These are phyloP conservation scores for Sordaria brevicollis DNA, from an alignment of 495 filamentous ascomycete genomes.

Conservation along the genomic window DNA sequence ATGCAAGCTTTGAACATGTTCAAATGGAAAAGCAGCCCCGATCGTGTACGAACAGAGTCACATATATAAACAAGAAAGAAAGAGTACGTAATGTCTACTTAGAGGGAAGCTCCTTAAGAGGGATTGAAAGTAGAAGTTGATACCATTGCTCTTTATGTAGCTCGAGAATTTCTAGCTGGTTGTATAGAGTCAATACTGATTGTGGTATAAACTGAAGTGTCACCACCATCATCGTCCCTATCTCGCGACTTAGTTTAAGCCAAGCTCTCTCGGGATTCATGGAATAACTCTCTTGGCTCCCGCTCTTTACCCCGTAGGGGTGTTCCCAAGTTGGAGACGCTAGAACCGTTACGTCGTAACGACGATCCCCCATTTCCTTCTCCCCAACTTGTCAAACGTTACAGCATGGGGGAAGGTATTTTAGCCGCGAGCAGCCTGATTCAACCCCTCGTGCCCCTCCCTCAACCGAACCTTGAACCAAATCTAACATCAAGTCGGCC, in stretches of 20 bases:
- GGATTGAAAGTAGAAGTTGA: neutral
- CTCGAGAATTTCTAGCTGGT: neutral
- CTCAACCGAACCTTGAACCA: neutral
- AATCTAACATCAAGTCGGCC: neutral
- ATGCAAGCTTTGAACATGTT: neutral
- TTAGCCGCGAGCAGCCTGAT: neutral
- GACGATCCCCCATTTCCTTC: neutral
- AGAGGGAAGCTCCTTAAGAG: neutral
- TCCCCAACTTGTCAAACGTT: neutral
- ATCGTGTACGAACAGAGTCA: neutral
- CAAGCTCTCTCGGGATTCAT: neutral
- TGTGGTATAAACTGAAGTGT: neutral
- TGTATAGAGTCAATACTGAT: neutral
- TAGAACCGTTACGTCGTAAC: neutral
- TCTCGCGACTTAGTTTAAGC: neutral
- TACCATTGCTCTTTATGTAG: neutral
- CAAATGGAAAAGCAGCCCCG: neutral
- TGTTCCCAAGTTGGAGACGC: neutral
- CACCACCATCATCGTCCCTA: neutral
- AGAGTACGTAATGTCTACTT: neutral
- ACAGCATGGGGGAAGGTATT: neutral
- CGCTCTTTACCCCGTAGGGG: neutral
- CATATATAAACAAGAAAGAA: neutral
- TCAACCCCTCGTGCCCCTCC: neutral
- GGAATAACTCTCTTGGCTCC: neutral